Conservation (phyloP, 2,329 filamentous ascomycete species). For the Neodidymelliopsis sp. region DNA sequence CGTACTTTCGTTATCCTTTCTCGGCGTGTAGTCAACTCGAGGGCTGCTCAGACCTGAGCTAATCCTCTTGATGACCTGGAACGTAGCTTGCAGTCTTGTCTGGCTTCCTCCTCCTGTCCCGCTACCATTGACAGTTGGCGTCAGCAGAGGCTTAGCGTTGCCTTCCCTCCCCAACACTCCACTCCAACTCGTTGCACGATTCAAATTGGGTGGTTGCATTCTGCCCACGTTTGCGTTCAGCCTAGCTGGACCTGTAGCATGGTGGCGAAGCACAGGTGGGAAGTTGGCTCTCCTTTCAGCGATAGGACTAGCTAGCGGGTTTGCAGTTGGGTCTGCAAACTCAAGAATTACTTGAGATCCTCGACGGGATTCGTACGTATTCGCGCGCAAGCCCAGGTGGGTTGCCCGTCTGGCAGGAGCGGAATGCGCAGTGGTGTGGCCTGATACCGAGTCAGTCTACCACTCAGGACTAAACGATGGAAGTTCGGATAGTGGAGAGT, state of each 20-base stretch:
- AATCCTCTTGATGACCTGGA: constrained; percentile 40
- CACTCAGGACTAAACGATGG: neutral
- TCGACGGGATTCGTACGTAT: neutral
- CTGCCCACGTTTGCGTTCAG: neutral
- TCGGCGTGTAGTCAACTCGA: constrained; percentile 10
- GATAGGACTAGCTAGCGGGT: neutral
- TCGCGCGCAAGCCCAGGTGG: neutral
- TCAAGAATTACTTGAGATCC: constrained; percentile 1
- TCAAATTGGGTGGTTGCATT: neutral
- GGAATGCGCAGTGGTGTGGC: constrained; percentile 16
- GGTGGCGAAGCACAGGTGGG: neutral
- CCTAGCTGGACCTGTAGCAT: neutral
- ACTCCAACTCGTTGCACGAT: constrained; percentile 9
- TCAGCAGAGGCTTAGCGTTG: neutral
- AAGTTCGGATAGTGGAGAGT: constrained; percentile 6
- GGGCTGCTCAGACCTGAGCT: constrained; percentile 32
- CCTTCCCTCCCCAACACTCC: neutral
- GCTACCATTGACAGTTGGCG: neutral
- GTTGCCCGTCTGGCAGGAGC: neutral
- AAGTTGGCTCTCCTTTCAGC: neutral
- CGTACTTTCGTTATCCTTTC: neutral
- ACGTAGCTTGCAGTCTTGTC: constrained; percentile 36
- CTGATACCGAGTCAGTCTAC: constrained; percentile 21
- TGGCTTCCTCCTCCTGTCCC: neutral
- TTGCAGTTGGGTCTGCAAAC: constrained; percentile 1